Conservation (phyloP, 805 yeast species). For the Clavispora vitiphila region DNA sequence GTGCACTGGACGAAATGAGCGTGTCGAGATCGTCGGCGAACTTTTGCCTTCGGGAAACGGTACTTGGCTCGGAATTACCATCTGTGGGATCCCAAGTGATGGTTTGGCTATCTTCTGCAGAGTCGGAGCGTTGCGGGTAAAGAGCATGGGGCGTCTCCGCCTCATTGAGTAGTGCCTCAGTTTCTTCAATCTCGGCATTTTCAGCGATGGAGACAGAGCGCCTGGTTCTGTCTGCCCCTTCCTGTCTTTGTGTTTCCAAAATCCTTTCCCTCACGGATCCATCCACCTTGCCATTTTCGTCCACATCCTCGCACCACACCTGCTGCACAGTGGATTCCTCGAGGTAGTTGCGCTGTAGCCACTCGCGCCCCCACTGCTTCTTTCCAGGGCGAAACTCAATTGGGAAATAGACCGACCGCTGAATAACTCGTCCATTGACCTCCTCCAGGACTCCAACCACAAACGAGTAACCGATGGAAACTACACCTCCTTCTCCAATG, state of each 20-base stretch:
- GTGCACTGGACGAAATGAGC: slow-evolving; percentile 29
- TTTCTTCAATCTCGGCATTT: too few species aligned
- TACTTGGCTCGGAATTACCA: not conserved
- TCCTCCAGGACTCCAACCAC: slow-evolving; percentile 29
- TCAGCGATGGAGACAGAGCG: too few species aligned
- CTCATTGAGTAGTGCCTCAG: too few species aligned
- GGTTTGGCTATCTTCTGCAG: too few species aligned
- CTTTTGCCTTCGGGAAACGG: not conserved
- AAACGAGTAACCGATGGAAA: slow-evolving; percentile 33
- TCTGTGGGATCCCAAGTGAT: not conserved
- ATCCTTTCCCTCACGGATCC: not conserved
- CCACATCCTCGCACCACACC: slow-evolving; percentile 19
- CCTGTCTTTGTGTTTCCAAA: not conserved
- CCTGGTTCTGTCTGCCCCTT: not conserved
- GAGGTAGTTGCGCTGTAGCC: slow-evolving; percentile 26
- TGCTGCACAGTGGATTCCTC: slow-evolving; percentile 22
- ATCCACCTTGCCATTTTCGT: not conserved
- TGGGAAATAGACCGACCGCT: slow-evolving; percentile 33
- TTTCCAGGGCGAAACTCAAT: slow-evolving; percentile 22
- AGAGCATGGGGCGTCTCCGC: too few species aligned
- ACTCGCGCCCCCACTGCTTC: slow-evolving; percentile 21
- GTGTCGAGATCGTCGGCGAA: slow-evolving; percentile 27
- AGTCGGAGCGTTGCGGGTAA: too few species aligned
- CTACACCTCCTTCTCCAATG: slow-evolving; percentile 34
- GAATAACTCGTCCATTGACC: slow-evolving; percentile 9